Conservation (phyloP, 2,329 filamentous ascomycete species). For the Dissoconium aciculare region DNA sequence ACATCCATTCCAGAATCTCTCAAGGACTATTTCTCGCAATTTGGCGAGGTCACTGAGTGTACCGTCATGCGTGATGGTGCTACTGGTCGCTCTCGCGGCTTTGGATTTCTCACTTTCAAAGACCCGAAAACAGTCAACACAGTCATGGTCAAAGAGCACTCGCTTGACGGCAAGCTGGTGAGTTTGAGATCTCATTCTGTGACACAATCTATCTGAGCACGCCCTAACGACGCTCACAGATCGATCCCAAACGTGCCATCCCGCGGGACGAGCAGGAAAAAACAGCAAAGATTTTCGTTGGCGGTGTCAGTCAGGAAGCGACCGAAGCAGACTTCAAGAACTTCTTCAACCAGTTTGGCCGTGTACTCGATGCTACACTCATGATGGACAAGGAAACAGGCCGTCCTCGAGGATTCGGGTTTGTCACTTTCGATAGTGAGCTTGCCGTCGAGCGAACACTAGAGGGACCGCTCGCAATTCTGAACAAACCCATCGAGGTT, state of each 20-base stretch:
- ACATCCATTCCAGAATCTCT: slow-evolving; percentile 61
- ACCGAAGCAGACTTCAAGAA: slow-evolving; percentile 92
- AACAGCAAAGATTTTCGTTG: slow-evolving; percentile 97
- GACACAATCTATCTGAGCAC: slow-evolving; percentile 6
- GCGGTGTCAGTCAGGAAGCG: slow-evolving; percentile 91
- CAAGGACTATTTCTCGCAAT: slow-evolving; percentile 93
- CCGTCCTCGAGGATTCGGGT: slow-evolving; percentile 89
- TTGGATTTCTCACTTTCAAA: slow-evolving; percentile 95
- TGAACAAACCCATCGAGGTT: slow-evolving; percentile 92
- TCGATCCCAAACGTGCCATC: slow-evolving; percentile 94
- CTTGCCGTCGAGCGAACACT: slow-evolving; percentile 86
- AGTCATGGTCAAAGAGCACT: slow-evolving; percentile 99
- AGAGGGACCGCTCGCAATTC: slow-evolving; percentile 70
- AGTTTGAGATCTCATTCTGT: slow-evolving; percentile 26
- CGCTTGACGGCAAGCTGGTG: slow-evolving; percentile 95
- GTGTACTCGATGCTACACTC: slow-evolving; percentile 89
- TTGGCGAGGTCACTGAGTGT: slow-evolving; percentile 92
- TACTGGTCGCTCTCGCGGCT: slow-evolving; percentile 84
- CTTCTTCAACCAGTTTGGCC: slow-evolving; percentile 92
- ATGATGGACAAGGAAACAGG: slow-evolving; percentile 99
- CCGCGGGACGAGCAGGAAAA: slow-evolving; percentile 95
- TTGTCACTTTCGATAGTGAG: slow-evolving; percentile 95
- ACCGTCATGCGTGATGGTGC: slow-evolving; percentile 98
- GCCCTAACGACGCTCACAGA: slow-evolving; percentile 39
- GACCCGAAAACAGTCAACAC: slow-evolving; percentile 97